Evolutionary conservation across 768 basidiomycete genomes (phyloP), one percentile per base, ranked within the genome.

Genomic region (Boletus insuetus): DNA sequence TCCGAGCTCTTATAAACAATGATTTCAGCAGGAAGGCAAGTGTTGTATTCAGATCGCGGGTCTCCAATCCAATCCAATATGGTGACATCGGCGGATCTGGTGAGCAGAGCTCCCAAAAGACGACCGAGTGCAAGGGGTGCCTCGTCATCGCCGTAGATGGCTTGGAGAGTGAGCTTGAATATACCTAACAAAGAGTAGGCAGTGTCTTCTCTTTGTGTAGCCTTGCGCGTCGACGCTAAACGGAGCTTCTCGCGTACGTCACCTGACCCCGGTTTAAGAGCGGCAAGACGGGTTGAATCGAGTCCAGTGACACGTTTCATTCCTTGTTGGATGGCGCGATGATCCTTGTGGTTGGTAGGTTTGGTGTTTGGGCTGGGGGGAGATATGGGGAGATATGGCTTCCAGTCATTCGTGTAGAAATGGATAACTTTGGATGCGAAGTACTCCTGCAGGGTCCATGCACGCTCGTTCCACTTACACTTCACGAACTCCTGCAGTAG

Each of bases 121-220:
- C 67, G 60, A 44, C 60, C 54, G 6, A 69, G 56, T 3, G 67
- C 67, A 19, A 51, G 60, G 6, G 49, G 49, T 3, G 8, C 45
- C 44, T 59, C 54, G 12, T 64, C 67, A 16, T 59, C 65, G 3
- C 68, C 68, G 32, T 69, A 69, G 31, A 51, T 46, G 10, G 64
- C 31, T 19, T 54, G 51, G 6, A 68, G 47, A 8, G 41, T 54
- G 24, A 58, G 40, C 41, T 56, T 45, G 39, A 69, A 59, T 7
- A 69, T 56, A 24, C 65, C 67, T 3, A 70, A 45, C 42, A 69
- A 43, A 0, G 60, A 68, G 34, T 70, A 69, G 13, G 66, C 64
- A 1, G 48, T 31, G 24, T 70, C 69, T 32, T 70, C 69, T 19
- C 20, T 49, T 45, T 24, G 44, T 4, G 58, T 62, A 12, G 69